Conservation (phyloP, 176 grass and related monocot genomes). For the Musa acuminata region DNA sequence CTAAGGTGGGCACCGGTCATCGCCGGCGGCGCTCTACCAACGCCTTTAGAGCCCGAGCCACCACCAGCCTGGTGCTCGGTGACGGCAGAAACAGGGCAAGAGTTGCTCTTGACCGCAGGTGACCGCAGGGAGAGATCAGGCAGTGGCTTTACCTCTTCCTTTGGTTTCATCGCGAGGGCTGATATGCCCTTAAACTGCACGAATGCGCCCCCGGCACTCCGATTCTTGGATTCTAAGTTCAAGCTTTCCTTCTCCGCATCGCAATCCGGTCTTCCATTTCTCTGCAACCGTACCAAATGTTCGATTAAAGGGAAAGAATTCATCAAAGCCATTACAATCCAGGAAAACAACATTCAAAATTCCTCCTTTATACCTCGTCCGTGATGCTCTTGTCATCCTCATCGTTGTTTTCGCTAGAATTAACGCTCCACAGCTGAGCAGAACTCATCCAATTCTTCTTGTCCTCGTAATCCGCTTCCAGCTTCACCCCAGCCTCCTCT, state of each 20-base stretch:
- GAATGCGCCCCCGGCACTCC: slow-evolving; percentile 1
- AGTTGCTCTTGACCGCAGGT: not conserved
- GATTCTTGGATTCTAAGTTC: slow-evolving; percentile 22
- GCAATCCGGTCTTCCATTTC: not conserved
- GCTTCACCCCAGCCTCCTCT: slow-evolving; percentile 11
- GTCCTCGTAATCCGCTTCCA: slow-evolving; percentile 19
- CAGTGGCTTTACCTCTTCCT: slow-evolving; percentile 22
- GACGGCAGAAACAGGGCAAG: slow-evolving; percentile 3
- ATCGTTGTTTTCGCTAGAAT: slow-evolving; percentile 22
- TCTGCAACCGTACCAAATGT: slow-evolving; percentile 17
- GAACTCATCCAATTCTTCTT: slow-evolving; percentile 93
- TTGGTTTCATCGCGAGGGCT: slow-evolving; percentile 13
- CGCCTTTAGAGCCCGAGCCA: not conserved
- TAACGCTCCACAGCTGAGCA: slow-evolving; percentile 78
- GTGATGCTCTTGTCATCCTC: slow-evolving; percentile 5
- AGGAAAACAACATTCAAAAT: not conserved
- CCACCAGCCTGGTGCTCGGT: slow-evolving; percentile 13
- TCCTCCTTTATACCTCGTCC: not conserved
- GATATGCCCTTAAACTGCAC: slow-evolving; percentile 28
- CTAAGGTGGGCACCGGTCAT: slow-evolving; percentile 14
- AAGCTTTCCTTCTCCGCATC: slow-evolving; percentile 7
- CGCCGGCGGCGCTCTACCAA: slow-evolving; percentile 7
- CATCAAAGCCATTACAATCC: not conserved
- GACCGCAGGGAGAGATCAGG: slow-evolving; percentile 25
- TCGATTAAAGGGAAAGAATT: not conserved